Conservation (phyloP, 192 early-diverging fungal genomes). For the Backusella luteola region DNA sequence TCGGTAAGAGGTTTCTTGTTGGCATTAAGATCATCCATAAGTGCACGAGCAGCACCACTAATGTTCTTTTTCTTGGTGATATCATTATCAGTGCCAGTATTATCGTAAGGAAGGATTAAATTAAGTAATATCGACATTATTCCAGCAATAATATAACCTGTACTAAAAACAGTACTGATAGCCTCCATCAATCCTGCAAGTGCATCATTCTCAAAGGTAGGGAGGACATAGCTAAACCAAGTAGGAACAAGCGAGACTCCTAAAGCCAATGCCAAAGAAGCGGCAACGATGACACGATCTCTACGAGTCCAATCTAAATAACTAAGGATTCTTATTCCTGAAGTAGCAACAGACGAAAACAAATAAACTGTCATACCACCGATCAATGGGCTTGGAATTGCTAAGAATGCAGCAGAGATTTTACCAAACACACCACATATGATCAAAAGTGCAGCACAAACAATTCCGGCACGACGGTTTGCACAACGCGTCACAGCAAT, state of each 20-base stretch:
- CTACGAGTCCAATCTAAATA: slow-evolving; percentile 55
- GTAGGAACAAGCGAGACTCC: slow-evolving; percentile 49
- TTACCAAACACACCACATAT: slow-evolving; percentile 55
- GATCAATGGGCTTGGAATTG: slow-evolving; percentile 45
- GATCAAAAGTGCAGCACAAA: slow-evolving; percentile 53
- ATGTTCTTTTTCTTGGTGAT: background rate
- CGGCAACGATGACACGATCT: slow-evolving; percentile 52
- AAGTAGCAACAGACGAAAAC: slow-evolving; percentile 52
- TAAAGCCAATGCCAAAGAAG: slow-evolving; percentile 45
- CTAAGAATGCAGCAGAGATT: slow-evolving; percentile 50
- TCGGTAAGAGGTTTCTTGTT: background rate
- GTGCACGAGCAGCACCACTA: background rate
- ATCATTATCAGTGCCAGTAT: background rate
- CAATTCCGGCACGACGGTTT: slow-evolving; percentile 49
- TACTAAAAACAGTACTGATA: slow-evolving; percentile 45
- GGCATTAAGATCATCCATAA: background rate
- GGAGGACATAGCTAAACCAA: slow-evolving; percentile 49
- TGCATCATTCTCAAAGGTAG: slow-evolving; percentile 35
- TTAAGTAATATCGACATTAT: slow-evolving; percentile 48
- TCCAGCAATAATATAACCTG: slow-evolving; percentile 43
- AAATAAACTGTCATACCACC: slow-evolving; percentile 60
- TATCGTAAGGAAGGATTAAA: slow-evolving; percentile 34
- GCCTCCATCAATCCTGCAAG: slow-evolving; percentile 45
- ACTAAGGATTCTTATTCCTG: slow-evolving; percentile 55
- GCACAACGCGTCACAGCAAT: slow-evolving; percentile 58